Evolutionary conservation across 306 rosid genomes (phyloP).

Genomic region (Castanospermum australe): DNA sequence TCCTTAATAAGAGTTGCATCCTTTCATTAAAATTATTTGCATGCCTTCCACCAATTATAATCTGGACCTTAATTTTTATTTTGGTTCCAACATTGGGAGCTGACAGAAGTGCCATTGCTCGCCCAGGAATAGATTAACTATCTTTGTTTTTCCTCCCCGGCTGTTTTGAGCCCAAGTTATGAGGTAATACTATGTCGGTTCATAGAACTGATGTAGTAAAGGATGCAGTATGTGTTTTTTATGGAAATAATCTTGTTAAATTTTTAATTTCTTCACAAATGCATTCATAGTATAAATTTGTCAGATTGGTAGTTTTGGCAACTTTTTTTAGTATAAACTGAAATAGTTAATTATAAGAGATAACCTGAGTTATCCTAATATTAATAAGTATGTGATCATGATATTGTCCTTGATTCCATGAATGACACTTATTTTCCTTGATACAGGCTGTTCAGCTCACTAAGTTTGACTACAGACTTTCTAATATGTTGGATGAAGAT

Average conservation of each 20-base stretch:
- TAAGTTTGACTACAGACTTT: slow-evolving; percentile 91
- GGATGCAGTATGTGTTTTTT: neutral
- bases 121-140: no score
- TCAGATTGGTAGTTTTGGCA: neutral
- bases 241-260: neutral
- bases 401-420: neutral
- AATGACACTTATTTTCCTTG: slow-evolving; percentile 10
- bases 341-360: neutral
- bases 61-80: neutral
- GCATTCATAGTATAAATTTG: neutral
- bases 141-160: neutral
- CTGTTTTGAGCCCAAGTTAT: neutral
- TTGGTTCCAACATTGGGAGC: neutral
- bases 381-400: neutral
- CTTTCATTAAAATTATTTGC: neutral
- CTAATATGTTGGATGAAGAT: slow-evolving; percentile 62
- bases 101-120: neutral
- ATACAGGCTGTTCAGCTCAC: slow-evolving; percentile 79
- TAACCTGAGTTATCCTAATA: neutral
- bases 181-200: neutral
- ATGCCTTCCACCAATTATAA: neutral
- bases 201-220: neutral
- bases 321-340: neutral
- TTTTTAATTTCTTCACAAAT: neutral
- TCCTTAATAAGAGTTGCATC: neutral